Evolutionary conservation across 164 flowering plant genomes (phyloP).

Genomic region (Vitis rupestris): DNA sequence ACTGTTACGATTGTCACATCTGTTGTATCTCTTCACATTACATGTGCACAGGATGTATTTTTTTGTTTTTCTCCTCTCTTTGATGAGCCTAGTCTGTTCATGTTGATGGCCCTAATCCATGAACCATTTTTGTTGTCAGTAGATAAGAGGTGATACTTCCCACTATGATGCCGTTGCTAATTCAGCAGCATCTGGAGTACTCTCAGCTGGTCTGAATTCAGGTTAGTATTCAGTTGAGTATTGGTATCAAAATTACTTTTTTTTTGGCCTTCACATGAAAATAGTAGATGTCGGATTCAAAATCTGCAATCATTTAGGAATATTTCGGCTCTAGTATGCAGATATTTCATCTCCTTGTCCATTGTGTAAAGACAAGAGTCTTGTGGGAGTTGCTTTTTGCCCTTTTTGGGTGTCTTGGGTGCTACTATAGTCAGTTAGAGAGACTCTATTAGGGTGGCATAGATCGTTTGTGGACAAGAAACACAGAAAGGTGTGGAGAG

Average conservation of each 20-base stretch:
- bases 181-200: slow-evolving; percentile 94
- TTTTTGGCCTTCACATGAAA: not conserved
- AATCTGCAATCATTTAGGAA: too few relatives aligned
- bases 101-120: not conserved
- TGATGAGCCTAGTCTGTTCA: not conserved
- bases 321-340: too few relatives aligned
- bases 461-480: too few relatives aligned
- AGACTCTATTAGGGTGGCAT: too few relatives aligned
- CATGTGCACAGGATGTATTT: not conserved
- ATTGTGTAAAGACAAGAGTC: too few relatives aligned
- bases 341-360: too few relatives aligned
- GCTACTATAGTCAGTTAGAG: too few relatives aligned
- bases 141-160: slow-evolving; percentile 96
- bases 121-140: slow-evolving; percentile 18
- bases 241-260: not conserved
- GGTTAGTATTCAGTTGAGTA: slow-evolving; percentile 35
- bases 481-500: too few relatives aligned
- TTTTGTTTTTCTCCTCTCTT: not conserved
- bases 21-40: not conserved
- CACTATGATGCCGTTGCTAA: slow-evolving; percentile 99
- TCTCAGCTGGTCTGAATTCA: slow-evolving; percentile 85
- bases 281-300: not conserved
- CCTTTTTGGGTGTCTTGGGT: too few relatives aligned
- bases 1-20: not conserved
- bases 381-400: too few relatives aligned